Percentiles rank a stretch among this genome's conserved stretches.
phyloP scores from a whole-genome alignment of 2,329 filamentous ascomycete species.

The Thielaviopsis populi region DNA sequence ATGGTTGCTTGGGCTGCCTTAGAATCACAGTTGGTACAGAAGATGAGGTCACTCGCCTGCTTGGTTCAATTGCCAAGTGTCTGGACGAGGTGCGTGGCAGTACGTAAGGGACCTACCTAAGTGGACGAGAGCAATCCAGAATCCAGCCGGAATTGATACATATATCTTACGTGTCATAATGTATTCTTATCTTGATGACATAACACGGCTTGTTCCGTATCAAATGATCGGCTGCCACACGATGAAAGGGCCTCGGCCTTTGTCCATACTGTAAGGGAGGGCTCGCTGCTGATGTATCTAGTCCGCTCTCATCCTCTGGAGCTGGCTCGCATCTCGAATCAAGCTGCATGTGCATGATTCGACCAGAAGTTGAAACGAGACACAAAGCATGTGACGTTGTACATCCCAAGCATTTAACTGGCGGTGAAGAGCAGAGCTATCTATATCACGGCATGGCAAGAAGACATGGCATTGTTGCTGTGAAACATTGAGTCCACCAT shows the following conservation, averaged over 20 bases:
- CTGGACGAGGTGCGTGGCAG: constrained; percentile 29
- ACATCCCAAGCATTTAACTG: neutral
- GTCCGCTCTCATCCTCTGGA: neutral
- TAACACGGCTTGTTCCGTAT: neutral
- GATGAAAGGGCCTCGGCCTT: neutral
- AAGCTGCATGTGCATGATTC: neutral
- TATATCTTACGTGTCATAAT: too few relatives aligned
- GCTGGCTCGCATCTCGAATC: neutral
- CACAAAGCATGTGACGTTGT: neutral
- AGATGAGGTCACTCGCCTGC: constrained; percentile 63
- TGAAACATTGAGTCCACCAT: neutral
- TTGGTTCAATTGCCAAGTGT: constrained; percentile 47
- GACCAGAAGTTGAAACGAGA: neutral
- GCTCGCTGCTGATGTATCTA: neutral
- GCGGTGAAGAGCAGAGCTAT: neutral
- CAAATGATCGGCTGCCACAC: neutral
- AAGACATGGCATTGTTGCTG: neutral
- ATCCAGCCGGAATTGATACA: neutral
- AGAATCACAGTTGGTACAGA: constrained; percentile 88
- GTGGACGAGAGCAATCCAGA: neutral
- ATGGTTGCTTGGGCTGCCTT: constrained; percentile 76
- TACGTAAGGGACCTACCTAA: constrained; percentile 6
- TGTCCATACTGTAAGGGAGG: neutral
- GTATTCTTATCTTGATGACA: too few relatives aligned
- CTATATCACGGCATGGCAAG: neutral